Base-by-base conservation (phyloP, 2,329 filamentous ascomycete species). In the Pleoardoris graminearum region DNA sequence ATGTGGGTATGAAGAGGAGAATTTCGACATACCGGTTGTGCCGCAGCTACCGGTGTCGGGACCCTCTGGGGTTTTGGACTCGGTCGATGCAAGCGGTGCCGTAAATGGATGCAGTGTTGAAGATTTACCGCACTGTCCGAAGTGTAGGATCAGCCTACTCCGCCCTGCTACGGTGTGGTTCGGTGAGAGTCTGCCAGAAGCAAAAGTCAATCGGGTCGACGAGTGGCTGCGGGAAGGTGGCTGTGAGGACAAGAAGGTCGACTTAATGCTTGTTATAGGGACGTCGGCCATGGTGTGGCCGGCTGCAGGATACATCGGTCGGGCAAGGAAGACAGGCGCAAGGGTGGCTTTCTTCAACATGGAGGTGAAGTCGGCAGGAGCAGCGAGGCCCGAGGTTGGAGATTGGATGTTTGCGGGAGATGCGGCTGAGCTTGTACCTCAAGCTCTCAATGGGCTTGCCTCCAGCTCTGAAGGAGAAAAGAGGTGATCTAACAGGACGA, bases 91-190 rank as follows among this genome's bases (percentile, higher is more conserved):
- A 17, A 23, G 19, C 14, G 7, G 25, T 17, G 3, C 17, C 2
- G 7, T 7, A 7, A 6, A 19, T 12, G 48, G 12, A 22, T 25
- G 17, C 12, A 46, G n/a, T 6, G 16, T 23, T 11, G 41, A 44
- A 3, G 48, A 51, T 17, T 30, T 51, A 22, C 41, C 39, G 11
- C 41, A 51, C 16, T 51, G 48, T 25, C 48, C 48, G 4, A 37
- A 44, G 25, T 51, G 48, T 32, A 45, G 33, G 11, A 32, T 37
- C 23, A 45, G 17, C 21, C 11, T 51, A 14, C 27, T 51, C 1
- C 48, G 48, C n/a, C 48, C 48, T 4, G 30, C 30, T 14, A 35
- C 42, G 6, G 48, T 51, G 10, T 51, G 48, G 48, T 51, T 51
- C 17, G 48, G 48, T 8, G 48, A 51, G 25, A 16, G 23, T 2